These are phyloP conservation scores for Uncinocarpus reesii DNA, from an alignment of 2,329 filamentous ascomycete species.

Conservation along the genomic window DNA sequence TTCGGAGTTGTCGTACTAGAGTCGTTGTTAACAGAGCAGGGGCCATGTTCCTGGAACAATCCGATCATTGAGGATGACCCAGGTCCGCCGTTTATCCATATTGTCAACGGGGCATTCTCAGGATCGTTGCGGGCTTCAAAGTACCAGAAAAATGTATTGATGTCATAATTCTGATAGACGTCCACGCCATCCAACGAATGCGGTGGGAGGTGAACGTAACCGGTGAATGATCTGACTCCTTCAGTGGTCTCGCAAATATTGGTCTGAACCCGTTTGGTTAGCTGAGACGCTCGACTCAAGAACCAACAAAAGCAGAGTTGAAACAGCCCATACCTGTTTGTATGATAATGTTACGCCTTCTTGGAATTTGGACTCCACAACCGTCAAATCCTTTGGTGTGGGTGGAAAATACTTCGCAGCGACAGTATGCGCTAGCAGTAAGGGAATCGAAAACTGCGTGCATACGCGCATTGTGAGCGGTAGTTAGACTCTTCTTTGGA, in stretches of 20 bases:
- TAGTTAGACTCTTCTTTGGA: background rate
- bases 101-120: constrained; percentile 34
- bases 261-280: constrained; percentile 5
- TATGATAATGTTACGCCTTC: constrained; percentile 38
- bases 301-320: background rate
- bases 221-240: constrained; percentile 16
- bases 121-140: constrained; percentile 41
- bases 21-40: constrained; percentile 35
- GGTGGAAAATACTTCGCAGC: constrained; percentile 30
- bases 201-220: constrained; percentile 18
- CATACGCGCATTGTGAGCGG: constrained; percentile 5
- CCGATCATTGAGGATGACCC: constrained; percentile 37
- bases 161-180: constrained; percentile 15
- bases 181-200: constrained; percentile 12
- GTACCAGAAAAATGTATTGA: constrained; percentile 34
- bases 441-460: constrained; percentile 6
- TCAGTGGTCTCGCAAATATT: constrained; percentile 15
- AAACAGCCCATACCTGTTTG: constrained; percentile 31
- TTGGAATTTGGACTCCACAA: constrained; percentile 31
- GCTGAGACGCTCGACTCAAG: background rate
- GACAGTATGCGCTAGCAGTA: constrained; percentile 7
- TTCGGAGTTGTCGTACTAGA: constrained; percentile 34
- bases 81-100: constrained; percentile 42
- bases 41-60: constrained; percentile 36
- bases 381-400: constrained; percentile 32